Percentiles rank a stretch among this genome's conserved stretches.
Conservation (phyloP, 2,329 filamentous ascomycete species). For the Sclerotiophoma versabilis region DNA sequence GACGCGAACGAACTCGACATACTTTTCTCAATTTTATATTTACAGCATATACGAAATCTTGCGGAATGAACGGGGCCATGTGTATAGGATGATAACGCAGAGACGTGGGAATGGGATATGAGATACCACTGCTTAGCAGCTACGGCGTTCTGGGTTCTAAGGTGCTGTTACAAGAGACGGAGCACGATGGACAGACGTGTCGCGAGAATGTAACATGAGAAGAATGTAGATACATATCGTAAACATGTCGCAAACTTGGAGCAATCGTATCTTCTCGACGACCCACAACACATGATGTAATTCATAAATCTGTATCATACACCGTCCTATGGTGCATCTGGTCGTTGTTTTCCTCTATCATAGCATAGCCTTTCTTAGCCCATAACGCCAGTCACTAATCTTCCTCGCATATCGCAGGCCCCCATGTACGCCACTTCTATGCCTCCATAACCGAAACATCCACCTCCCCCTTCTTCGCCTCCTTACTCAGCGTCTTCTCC, state of each 20-base stretch:
- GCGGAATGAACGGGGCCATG: background rate
- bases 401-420: background rate
- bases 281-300: too few species aligned
- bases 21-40: slow-evolving; percentile 5
- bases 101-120: background rate
- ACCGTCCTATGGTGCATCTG: too few species aligned
- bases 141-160: slow-evolving; percentile 8
- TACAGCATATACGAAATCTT: slow-evolving; percentile 1
- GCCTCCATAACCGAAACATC: slow-evolving; percentile 7
- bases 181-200: background rate
- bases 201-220: too few species aligned
- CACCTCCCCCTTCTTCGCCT: slow-evolving; percentile 15
- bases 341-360: too few species aligned
- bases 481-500: slow-evolving; percentile 11
- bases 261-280: too few species aligned
- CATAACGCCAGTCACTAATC: background rate
- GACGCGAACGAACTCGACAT: background rate
- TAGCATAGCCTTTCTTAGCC: background rate
- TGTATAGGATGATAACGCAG: slow-evolving; percentile 4
- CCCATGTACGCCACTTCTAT: background rate
- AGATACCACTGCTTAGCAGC: slow-evolving; percentile 19
- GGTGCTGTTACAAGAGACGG: background rate
- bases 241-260: too few species aligned
- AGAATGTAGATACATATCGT: too few species aligned
- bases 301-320: background rate